Base-by-base conservation (phyloP, 2,329 filamentous ascomycete genomes). In the Acephala macrosclerotiorum region DNA sequence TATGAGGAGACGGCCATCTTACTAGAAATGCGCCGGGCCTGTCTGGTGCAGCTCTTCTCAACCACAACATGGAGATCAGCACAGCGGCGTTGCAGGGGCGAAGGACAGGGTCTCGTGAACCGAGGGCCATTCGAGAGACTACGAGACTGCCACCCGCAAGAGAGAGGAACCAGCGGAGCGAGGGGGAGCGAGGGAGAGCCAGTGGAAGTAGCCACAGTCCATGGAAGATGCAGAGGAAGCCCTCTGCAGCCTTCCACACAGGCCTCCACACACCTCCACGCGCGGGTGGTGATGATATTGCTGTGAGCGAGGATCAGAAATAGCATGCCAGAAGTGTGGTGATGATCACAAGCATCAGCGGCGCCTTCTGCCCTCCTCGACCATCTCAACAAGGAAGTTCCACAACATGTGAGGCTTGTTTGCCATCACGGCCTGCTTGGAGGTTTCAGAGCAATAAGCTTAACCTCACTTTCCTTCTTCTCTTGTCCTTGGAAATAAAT, bases 241-340 rank as follows among this genome's bases (percentile, higher is more conserved):
- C 66, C 71, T 66, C 66, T 72, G 72, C 72, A 75, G 71, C 68
- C 71, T 75, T 75, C 73, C 65, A 75, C 72, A 66, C 71, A 71
- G 66, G 59, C 57, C 49, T 58, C 51, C 45, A 38, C n/a, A 61
- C 14, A 20, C 25, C 22, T 33, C 18, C 36, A 38, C 49, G 36
- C 22, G 51, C 38, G 14, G 53, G 45, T 49, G 45, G 20, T 20
- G 45, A 49, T 49, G n/a, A 49, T 49, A 25, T 33, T 55, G 25
- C 20, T 55, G 25, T 33, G 51, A 18, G 20, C 25, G 26, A 20
- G 64, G 56, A 47, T 66, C 38, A 53, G 64, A 61, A 59, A 55
- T 11, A 33, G 42, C 40, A 56, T 40, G 29, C 49, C 49, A 53
- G 49, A 53, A 63, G 61, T 55, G 22, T 33, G 57, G 20, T 40